phyloP scores from a whole-genome alignment of 768 basidiomycete species.

The Phylloporus arenicola region DNA sequence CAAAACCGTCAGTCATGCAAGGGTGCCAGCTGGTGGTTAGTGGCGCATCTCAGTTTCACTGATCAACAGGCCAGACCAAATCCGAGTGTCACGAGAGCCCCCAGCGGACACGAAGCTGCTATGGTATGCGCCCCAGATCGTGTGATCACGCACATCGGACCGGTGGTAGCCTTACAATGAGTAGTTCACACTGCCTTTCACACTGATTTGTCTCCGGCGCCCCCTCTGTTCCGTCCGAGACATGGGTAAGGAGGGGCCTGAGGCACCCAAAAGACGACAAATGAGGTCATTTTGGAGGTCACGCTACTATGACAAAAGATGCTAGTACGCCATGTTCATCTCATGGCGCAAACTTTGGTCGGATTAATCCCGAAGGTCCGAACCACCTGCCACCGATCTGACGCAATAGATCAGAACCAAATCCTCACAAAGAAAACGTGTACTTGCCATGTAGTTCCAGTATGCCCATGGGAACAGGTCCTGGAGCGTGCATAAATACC shows the following conservation, averaged over 20 bases:
- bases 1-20: background rate
- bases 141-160: conserved; percentile 5
- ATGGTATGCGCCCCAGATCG: background rate
- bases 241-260: background rate
- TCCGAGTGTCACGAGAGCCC: background rate
- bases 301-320: background rate
- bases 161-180: background rate
- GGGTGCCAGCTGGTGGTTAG: background rate
- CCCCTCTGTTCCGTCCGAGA: conserved; percentile 13
- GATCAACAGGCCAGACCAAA: background rate
- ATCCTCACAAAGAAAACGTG: too few relatives aligned
- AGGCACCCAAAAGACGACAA: conserved; percentile 1
- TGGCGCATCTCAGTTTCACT: background rate
- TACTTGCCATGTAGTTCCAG: conserved; percentile 61
- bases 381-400: conserved; percentile 12
- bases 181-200: background rate
- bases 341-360: conserved; percentile 25
- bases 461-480: conserved; percentile 49
- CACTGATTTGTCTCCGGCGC: background rate
- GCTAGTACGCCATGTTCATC: background rate
- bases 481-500: conserved; percentile 7
- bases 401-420: background rate
- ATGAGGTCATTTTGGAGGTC: conserved; percentile 3
- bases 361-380: conserved; percentile 1
- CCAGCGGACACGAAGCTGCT: background rate